Percentiles rank a stretch among this genome's conserved stretches.
phyloP scores from a whole-genome alignment of 1,284 basidiomycete genomes.

The Heterobasidion annosum region DNA sequence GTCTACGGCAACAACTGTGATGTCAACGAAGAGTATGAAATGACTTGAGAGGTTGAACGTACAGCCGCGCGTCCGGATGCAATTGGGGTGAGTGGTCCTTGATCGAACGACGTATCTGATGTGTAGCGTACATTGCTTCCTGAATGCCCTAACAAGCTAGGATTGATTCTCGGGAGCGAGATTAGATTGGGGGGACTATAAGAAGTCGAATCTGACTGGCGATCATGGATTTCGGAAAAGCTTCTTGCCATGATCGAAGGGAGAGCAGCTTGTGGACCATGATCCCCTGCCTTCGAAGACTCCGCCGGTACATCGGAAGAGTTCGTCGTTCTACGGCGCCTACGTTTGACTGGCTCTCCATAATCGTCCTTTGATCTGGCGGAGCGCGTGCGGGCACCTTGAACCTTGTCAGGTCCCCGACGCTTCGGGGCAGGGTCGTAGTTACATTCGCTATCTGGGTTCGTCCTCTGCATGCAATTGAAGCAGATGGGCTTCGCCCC shows the following conservation, averaged over 20 bases:
- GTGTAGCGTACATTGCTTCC: conserved; percentile 3
- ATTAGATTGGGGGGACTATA: not conserved
- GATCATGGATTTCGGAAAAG: not conserved
- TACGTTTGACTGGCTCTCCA: conserved; percentile 13
- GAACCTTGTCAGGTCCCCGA: conserved; percentile 66
- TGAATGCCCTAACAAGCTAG: not conserved
- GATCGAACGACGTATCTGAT: not conserved
- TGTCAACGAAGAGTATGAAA: not conserved
- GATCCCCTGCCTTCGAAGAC: not conserved
- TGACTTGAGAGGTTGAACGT: not conserved
- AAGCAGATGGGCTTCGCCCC: conserved; percentile 67
- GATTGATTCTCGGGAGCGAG: not conserved
- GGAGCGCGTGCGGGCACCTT: conserved; percentile 48
- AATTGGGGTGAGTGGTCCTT: not conserved
- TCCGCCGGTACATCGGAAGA: not conserved
- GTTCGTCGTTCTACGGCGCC: conserved; percentile 14
- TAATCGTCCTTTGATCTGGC: conserved; percentile 27
- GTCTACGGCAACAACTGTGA: not conserved
- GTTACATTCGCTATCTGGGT: conserved; percentile 26
- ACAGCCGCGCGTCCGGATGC: not conserved
- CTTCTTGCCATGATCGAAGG: not conserved
- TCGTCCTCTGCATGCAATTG: conserved; percentile 40
- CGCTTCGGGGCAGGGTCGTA: conserved; percentile 68
- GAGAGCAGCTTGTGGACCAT: not conserved
- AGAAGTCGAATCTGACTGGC: not conserved